These are phyloP conservation scores for Camellia oleifera DNA, from an alignment of 179 eudicot species.

Conservation along the genomic window DNA sequence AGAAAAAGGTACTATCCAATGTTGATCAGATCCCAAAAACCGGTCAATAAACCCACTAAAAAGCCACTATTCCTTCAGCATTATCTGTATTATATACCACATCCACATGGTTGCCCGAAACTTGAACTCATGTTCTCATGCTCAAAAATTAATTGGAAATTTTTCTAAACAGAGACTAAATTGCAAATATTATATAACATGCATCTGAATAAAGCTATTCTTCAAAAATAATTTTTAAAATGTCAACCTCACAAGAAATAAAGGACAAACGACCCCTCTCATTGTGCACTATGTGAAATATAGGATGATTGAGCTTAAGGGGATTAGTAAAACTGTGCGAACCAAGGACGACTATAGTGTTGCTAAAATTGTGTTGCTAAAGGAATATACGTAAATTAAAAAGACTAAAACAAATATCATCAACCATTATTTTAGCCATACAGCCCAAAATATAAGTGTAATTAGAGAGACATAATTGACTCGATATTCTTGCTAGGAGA, in stretches of 20 bases:
- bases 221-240: neutral
- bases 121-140: constrained; percentile 2
- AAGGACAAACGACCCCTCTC: neutral
- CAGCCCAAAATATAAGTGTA: neutral
- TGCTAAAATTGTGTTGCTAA: neutral
- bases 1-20: neutral
- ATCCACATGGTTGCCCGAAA: neutral
- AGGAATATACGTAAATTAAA: neutral
- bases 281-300: neutral
- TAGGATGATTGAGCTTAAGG: neutral
- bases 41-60: neutral
- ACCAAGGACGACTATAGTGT: neutral
- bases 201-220: neutral
- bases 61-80: neutral
- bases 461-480: neutral
- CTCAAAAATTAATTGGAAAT: neutral
- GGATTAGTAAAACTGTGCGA: neutral
- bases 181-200: neutral
- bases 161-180: neutral
- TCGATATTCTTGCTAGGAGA: neutral
- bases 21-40: neutral
- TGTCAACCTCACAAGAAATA: neutral
- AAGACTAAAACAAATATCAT: neutral
- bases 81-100: neutral
- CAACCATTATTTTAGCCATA: neutral